Conservation (phyloP, 805 yeast genomes). For the Metschnikowia lunata region DNA sequence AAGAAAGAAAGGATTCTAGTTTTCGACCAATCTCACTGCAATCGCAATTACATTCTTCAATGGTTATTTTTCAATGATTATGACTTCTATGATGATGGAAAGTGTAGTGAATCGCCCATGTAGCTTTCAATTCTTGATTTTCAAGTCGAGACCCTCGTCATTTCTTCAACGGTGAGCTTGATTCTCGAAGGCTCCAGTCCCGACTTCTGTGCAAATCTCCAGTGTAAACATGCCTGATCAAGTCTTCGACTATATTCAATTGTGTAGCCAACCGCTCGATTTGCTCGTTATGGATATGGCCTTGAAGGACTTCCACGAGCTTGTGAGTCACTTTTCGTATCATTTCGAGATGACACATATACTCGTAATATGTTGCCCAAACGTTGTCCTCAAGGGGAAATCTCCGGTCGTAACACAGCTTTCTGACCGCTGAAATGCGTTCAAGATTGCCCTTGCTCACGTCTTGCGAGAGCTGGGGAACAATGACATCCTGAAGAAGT, state of each 20-base stretch:
- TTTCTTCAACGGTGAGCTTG: too few species aligned
- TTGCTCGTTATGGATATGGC: slow-evolving; percentile 4
- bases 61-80: too few species aligned
- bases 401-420: neutral
- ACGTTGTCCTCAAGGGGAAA: slow-evolving; percentile 5
- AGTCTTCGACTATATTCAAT: slow-evolving; percentile 10
- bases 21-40: too few species aligned
- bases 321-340: slow-evolving; percentile 1
- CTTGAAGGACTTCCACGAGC: slow-evolving; percentile 3
- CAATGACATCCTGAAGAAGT: slow-evolving; percentile 22
- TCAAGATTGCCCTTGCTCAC: slow-evolving; percentile 6
- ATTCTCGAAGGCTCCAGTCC: too few species aligned
- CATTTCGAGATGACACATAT: slow-evolving; percentile 7
- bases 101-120: neutral
- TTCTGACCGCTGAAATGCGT: neutral
- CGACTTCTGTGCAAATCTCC: slow-evolving; percentile 1
- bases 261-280: slow-evolving; percentile 12
- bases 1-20: too few species aligned
- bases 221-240: neutral
- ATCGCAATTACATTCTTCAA: too few species aligned
- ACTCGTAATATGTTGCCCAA: slow-evolving; percentile 12
- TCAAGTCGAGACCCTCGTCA: neutral
- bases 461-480: slow-evolving; percentile 28
- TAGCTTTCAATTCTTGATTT: too few species aligned
- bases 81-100: too few species aligned